Evolutionary conservation across 768 basidiomycete genomes (phyloP).

Genomic region (Tephrocybe sp.): DNA sequence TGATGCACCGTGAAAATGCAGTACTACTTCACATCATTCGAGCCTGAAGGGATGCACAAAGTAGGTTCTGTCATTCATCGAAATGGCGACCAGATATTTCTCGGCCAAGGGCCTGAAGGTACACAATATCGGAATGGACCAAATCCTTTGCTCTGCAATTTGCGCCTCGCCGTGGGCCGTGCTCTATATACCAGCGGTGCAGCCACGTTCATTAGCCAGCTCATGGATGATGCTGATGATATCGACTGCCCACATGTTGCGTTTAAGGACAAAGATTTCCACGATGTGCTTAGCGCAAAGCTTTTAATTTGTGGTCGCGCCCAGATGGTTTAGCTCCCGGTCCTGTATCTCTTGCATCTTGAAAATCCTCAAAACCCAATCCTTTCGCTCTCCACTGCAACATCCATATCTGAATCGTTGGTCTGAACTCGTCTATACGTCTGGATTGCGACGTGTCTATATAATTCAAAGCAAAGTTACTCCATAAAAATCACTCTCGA

Average conservation of each 20-base stretch:
- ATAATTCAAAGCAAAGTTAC: too few relatives aligned
- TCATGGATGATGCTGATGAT: conserved; percentile 15
- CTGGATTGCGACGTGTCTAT: too few relatives aligned
- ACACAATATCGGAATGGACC: conserved; percentile 16
- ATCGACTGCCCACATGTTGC: conserved; percentile 2
- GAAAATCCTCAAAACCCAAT: too few relatives aligned
- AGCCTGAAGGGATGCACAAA: conserved; percentile 1
- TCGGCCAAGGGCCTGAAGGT: conserved; percentile 19
- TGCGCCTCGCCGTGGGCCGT: conserved; percentile 22
- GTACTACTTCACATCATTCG: conserved; percentile 15
- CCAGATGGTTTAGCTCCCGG: conserved; percentile 8
- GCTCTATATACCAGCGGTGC: conserved; percentile 16
- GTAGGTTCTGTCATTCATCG: conserved; percentile 12
- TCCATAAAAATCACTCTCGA: too few relatives aligned
- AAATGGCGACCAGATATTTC: conserved; percentile 19
- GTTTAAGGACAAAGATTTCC: conserved; percentile 9
- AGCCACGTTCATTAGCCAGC: conserved; percentile 9
- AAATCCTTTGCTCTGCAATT: conserved; percentile 21
- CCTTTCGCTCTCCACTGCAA: too few relatives aligned
- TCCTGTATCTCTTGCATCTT: too few relatives aligned
- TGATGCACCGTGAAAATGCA: neutral
- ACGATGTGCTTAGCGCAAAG: conserved; percentile 17
- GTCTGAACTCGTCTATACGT: too few relatives aligned
- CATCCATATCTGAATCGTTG: too few relatives aligned
- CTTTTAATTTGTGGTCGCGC: conserved; percentile 16